Conservation (phyloP, 2,329 filamentous ascomycete species). For the Cytospora mali region DNA sequence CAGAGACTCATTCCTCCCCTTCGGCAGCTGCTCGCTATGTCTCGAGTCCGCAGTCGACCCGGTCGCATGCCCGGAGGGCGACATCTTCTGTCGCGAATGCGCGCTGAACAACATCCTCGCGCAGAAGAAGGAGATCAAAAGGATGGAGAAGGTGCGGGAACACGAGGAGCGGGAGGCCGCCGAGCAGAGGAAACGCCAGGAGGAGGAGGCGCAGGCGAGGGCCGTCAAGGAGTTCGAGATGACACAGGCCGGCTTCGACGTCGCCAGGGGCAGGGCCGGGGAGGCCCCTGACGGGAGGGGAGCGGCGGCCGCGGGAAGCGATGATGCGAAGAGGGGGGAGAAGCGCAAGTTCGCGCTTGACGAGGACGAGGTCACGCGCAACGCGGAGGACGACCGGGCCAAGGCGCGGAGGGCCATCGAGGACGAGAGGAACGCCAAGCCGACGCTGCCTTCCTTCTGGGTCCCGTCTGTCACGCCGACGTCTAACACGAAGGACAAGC, state of each 20-base stretch:
- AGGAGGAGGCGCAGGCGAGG: slow-evolving; percentile 70
- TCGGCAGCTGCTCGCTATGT: slow-evolving; percentile 86
- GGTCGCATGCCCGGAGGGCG: slow-evolving; percentile 80
- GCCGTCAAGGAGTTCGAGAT: slow-evolving; percentile 83
- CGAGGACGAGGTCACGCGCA: slow-evolving; percentile 71
- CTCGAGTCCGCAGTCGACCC: slow-evolving; percentile 79
- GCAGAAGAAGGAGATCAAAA: slow-evolving; percentile 89
- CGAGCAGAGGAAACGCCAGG: slow-evolving; percentile 60
- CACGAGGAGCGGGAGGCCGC: slow-evolving; percentile 62
- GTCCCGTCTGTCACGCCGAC: slow-evolving; percentile 80
- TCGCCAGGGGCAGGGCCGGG: slow-evolving; percentile 36
- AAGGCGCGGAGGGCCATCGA: slow-evolving; percentile 72
- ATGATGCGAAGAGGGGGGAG: slow-evolving; percentile 44
- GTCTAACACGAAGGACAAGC: slow-evolving; percentile 59
- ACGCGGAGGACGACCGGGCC: slow-evolving; percentile 69
- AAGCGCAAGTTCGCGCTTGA: slow-evolving; percentile 82
- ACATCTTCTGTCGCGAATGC: slow-evolving; percentile 95
- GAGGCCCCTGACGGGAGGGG: slow-evolving; percentile 32
- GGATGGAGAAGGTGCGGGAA: slow-evolving; percentile 69
- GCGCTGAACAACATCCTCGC: slow-evolving; percentile 87
- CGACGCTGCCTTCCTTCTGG: slow-evolving; percentile 86
- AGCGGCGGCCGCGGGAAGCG: too few species aligned
- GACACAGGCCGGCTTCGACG: slow-evolving; percentile 71
- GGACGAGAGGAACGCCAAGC: slow-evolving; percentile 71
- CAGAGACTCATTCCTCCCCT: slow-evolving; percentile 89